phyloP scores from a whole-genome alignment of 345 rosid genomes.

The Aquilaria yunnanensis region DNA sequence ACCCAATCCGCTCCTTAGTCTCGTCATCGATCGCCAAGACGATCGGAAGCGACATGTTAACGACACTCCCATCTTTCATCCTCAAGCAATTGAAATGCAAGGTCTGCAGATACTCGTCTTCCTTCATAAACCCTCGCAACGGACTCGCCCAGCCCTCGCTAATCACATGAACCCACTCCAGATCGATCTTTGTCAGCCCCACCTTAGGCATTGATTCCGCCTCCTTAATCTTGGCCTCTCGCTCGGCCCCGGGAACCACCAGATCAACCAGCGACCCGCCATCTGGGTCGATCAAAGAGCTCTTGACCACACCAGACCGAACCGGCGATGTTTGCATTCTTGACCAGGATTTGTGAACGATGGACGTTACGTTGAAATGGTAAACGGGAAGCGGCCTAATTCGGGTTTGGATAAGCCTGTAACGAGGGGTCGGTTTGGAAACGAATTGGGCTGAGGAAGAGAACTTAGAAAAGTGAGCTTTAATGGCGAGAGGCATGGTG shows the following conservation, averaged over 20 bases:
- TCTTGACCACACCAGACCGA: conserved; percentile 20
- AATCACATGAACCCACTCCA: conserved; percentile 95
- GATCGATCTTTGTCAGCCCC: conserved; percentile 58
- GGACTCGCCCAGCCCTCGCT: conserved; percentile 99
- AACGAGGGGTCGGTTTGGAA: background rate
- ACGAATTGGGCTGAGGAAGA: conserved; percentile 9
- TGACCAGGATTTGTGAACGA: conserved; percentile 9
- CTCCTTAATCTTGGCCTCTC: conserved; percentile 41
- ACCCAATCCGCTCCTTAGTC: conserved; percentile 64
- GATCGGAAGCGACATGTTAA: conserved; percentile 95
- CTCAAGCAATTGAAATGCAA: conserved; percentile 76
- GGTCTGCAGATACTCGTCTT: conserved; percentile 81
- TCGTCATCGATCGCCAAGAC: conserved; percentile 86
- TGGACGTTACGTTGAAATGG: conserved; percentile 25
- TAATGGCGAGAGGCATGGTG: conserved; percentile 9
- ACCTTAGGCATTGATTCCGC: conserved; percentile 65
- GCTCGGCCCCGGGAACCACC: conserved; percentile 53
- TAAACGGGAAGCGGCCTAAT: conserved; percentile 31
- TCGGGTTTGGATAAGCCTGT: conserved; percentile 1
- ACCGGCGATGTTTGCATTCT: conserved; percentile 16
- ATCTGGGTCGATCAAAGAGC: conserved; percentile 92
- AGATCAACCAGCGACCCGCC: conserved; percentile 76
- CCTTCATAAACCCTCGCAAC: conserved; percentile 90
- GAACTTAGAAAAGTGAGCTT: background rate
- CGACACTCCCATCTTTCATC: conserved; percentile 49